These are phyloP conservation scores for Saccharomycopsis sp. DNA, from an alignment of 805 yeast species.

Conservation along the genomic window DNA sequence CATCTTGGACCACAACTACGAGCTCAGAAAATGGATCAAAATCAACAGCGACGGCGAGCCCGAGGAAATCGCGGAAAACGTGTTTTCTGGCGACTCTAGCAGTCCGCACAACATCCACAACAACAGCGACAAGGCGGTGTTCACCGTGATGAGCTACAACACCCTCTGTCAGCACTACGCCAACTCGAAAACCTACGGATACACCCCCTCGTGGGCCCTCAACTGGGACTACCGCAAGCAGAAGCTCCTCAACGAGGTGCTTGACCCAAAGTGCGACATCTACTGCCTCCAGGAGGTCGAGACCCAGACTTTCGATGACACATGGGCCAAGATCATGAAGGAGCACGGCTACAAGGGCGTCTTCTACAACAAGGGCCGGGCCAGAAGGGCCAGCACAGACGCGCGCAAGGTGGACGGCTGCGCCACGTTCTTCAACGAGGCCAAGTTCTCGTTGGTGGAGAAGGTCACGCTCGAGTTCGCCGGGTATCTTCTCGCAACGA, in stretches of 20 bases:
- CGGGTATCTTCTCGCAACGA: slow-evolving; percentile 69
- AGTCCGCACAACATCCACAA: slow-evolving; percentile 23
- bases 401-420: slow-evolving; percentile 95
- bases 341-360: slow-evolving; percentile 72
- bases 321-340: slow-evolving; percentile 71
- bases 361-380: slow-evolving; percentile 84
- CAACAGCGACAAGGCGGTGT: slow-evolving; percentile 33
- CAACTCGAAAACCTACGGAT: slow-evolving; percentile 82
- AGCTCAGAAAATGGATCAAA: slow-evolving; percentile 66
- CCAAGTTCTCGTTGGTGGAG: slow-evolving; percentile 63
- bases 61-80: slow-evolving; percentile 27
- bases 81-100: slow-evolving; percentile 25
- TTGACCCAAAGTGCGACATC: slow-evolving; percentile 61
- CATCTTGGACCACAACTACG: slow-evolving; percentile 6
- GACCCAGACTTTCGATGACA: slow-evolving; percentile 74
- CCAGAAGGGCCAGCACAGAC: slow-evolving; percentile 71
- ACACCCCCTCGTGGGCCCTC: slow-evolving; percentile 96
- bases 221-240: slow-evolving; percentile 88
- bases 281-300: slow-evolving; percentile 96
- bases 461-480: slow-evolving; percentile 78
- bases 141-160: slow-evolving; percentile 82
- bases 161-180: slow-evolving; percentile 95
- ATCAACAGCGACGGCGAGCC: slow-evolving; percentile 72
- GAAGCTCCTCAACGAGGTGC: slow-evolving; percentile 64
- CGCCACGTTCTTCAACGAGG: slow-evolving; percentile 78